phyloP scores from a whole-genome alignment of 1,139 yeast species.

The Taphrina flavorubra region DNA sequence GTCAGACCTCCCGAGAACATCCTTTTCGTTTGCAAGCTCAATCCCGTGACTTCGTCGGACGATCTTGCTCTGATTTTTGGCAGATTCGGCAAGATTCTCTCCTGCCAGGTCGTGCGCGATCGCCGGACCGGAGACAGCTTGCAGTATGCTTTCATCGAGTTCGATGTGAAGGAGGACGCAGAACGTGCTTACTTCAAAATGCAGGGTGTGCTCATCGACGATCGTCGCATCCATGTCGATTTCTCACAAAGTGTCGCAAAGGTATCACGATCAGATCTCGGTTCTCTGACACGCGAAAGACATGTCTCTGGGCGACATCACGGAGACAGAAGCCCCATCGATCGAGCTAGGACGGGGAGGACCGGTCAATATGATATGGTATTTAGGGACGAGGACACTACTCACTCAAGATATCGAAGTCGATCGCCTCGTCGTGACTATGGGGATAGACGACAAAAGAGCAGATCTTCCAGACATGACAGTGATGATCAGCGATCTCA shows the following conservation, averaged over 20 bases:
- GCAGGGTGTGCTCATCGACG: constrained; percentile 69
- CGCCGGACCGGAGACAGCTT: constrained; percentile 58
- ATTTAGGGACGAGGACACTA: not conserved
- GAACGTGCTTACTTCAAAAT: constrained; percentile 67
- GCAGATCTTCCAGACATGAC: not conserved
- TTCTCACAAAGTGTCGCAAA: constrained; percentile 64
- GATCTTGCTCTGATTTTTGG: constrained; percentile 56
- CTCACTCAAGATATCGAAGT: not conserved
- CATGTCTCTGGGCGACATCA: not conserved
- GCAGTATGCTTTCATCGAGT: constrained; percentile 70
- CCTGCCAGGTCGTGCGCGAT: constrained; percentile 61
- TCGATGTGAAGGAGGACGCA: constrained; percentile 57
- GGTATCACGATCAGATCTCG: not conserved
- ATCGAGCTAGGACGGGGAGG: not conserved
- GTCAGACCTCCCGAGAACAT: constrained; percentile 67
- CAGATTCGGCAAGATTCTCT: constrained; percentile 62
- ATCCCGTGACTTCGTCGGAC: constrained; percentile 63
- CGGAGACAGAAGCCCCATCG: not conserved
- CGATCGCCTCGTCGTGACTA: not conserved
- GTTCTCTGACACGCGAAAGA: not conserved
- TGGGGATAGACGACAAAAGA: not conserved
- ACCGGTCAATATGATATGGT: not conserved
- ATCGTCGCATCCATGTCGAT: constrained; percentile 67
- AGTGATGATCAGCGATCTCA: not conserved
- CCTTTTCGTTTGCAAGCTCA: constrained; percentile 67